These are phyloP conservation scores for Epithele typhae DNA, from an alignment of 768 basidiomycete genomes.

Conservation along the genomic window DNA sequence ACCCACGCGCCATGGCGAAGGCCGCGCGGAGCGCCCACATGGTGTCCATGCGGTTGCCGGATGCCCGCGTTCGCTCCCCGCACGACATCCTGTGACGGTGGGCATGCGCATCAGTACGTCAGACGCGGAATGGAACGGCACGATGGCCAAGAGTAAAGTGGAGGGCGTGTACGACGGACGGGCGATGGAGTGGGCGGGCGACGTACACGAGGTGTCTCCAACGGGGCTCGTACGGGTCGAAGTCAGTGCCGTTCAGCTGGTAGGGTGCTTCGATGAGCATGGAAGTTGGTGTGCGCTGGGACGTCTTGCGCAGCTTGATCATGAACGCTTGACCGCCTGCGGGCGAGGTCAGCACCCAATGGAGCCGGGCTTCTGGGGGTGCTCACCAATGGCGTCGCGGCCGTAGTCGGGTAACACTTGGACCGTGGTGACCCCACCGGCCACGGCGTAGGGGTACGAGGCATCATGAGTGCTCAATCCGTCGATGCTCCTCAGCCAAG, in stretches of 20 bases:
- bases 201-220: constrained; percentile 83
- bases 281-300: constrained; percentile 69
- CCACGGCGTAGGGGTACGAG: constrained; percentile 64
- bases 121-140: constrained; percentile 3
- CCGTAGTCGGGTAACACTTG: constrained; percentile 76
- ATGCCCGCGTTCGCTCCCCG: constrained; percentile 34
- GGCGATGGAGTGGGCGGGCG: too few relatives aligned
- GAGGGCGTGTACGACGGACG: neutral
- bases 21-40: constrained; percentile 79
- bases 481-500: constrained; percentile 81
- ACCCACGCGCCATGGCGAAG: constrained; percentile 66
- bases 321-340: constrained; percentile 85
- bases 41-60: constrained; percentile 63
- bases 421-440: constrained; percentile 86
- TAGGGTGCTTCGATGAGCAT: constrained; percentile 86
- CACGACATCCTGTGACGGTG: constrained; percentile 35
- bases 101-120: neutral
- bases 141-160: neutral
- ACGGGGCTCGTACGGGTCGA: constrained; percentile 38
- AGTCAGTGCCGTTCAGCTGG: constrained; percentile 44
- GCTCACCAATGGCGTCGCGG: constrained; percentile 62
- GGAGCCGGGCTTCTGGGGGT: constrained; percentile 15
- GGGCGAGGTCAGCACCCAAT: neutral
- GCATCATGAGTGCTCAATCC: constrained; percentile 85
- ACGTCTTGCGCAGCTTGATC: constrained; percentile 77